Base-by-base conservation (phyloP, 75 land plant genomes). In the Selaginella moellendorffii region DNA sequence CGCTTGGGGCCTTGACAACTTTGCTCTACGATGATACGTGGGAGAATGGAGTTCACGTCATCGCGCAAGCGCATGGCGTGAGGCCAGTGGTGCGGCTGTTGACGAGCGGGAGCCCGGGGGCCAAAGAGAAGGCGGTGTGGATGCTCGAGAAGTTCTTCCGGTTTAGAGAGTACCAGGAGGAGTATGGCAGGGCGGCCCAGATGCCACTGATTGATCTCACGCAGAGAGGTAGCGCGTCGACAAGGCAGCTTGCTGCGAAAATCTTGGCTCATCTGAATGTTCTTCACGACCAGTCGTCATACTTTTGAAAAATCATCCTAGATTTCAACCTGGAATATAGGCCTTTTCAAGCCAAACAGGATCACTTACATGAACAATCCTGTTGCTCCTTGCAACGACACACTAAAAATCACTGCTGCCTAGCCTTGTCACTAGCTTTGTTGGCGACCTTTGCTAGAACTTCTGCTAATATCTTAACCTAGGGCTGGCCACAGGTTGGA, bases 1-100 rank as follows among this genome's bases (percentile, higher is more conserved):
- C 88, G 21, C 68, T 95, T 9, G 85, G 81, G 25, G 99, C 99
- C 23, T 70, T 95, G 1, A 76, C 80, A 21, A 86, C 99, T 21
- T 65, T 95, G 66, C 36, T 95, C 31, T 17, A 67, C n/a, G 79
- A 75, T 29, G 46, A 36, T 5, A 71, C 74, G 1, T 78, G 80
- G 17, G 85, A 83, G 52, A 77, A 68, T 63, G 84, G 82, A 69
- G 76, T 54, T 69, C 81, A 26, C 25, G 68, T 46, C 53, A 68
- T 85, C 2, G 80, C 69, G 0, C 66, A 79, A 42, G 70, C 69
- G 1, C 70, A 77, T 20, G 84, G 88, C 1, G 52, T 77, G n/a
- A 52, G 62, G 30, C 74, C 78, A 0, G 72, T 85, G 5, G 53
- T 79, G 52, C 77, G 68, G 36, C 65, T 81, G 53, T 63, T 85